Evolutionary conservation across 805 yeast genomes (phyloP), one percentile per base, ranked within the genome.

Genomic region (Scheffersomyces spartinae): DNA sequence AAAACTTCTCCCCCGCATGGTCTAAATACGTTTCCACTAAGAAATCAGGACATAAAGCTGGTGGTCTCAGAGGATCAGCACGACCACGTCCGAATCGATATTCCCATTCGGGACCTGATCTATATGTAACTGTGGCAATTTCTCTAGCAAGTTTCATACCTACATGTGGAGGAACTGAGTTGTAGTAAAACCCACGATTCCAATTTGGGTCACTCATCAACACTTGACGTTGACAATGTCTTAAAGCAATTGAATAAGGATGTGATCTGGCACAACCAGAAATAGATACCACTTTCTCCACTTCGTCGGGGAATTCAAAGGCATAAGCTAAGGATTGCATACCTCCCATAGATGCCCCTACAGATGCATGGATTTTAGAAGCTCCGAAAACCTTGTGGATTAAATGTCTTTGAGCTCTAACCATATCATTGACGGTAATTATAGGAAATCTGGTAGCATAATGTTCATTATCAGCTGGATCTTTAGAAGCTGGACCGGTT

Each of bases 91-190:
- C 95, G 48, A 86, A 86, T 32, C 96, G 59, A 33, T 74, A 71
- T 49, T 86, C 96, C 96, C 96, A 86, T 52, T 86, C 96, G 2
- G 96, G 96, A 3, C 96, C 96, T 1, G 94, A 82, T 38, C 96
- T 64, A 49, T 86, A 86, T 0, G 95, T 84, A 28, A 86, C 82
- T 0, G 96, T 86, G 17, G 95, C 95, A 25, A 86, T 83, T 49
- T 84, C 94, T 35, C 96, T 65, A 2, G 95, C 88, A 18, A 86
- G 64, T 46, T 86, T 86, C 95, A 86, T 85, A 9, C 96, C 96
- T 13, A 78, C 74, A 48, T 86, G 95, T 1, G 96, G 96, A 6
- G 94, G 94, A 2, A 85, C 58, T 4, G 53, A 47, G 29, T 71
- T 83, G 47, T 86, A 86, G 47, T 81, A 81, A 47, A 72, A 77